Conservation (phyloP, 345 rosid genomes). For the Lagerstroemia speciosa region DNA sequence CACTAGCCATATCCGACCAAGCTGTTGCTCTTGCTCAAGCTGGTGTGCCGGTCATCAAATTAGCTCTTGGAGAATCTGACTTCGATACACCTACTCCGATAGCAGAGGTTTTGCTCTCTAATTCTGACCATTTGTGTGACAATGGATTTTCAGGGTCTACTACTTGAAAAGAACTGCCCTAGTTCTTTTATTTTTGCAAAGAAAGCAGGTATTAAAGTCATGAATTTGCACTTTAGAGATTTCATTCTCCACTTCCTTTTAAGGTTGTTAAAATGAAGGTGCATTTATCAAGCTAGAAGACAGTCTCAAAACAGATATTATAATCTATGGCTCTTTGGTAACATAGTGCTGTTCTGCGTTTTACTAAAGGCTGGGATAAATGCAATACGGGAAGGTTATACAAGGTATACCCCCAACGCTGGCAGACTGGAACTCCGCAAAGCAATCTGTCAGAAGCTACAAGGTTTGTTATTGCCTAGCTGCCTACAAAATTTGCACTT, state of each 20-base stretch:
- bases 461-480: constrained; percentile 31
- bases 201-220: too few relatives aligned
- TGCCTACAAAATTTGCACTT: background rate
- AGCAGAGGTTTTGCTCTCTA: constrained; percentile 45
- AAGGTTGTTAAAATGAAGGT: background rate
- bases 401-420: constrained; percentile 82
- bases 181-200: too few relatives aligned
- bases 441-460: constrained; percentile 75
- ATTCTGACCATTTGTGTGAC: background rate
- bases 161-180: background rate
- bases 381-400: too few relatives aligned
- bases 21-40: constrained; percentile 82
- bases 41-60: constrained; percentile 78
- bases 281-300: background rate
- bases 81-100: constrained; percentile 74
- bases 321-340: background rate
- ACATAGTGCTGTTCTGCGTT: background rate
- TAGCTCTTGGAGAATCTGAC: constrained; percentile 99
- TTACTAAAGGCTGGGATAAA: constrained; percentile 64
- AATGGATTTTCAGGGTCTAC: background rate
- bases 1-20: constrained; percentile 84
- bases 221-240: too few relatives aligned
- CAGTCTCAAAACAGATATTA: background rate
- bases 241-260: too few relatives aligned
- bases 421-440: constrained; percentile 70